Conservation (phyloP, 2,329 filamentous ascomycete genomes). For the Nigrograna mackinnonii region DNA sequence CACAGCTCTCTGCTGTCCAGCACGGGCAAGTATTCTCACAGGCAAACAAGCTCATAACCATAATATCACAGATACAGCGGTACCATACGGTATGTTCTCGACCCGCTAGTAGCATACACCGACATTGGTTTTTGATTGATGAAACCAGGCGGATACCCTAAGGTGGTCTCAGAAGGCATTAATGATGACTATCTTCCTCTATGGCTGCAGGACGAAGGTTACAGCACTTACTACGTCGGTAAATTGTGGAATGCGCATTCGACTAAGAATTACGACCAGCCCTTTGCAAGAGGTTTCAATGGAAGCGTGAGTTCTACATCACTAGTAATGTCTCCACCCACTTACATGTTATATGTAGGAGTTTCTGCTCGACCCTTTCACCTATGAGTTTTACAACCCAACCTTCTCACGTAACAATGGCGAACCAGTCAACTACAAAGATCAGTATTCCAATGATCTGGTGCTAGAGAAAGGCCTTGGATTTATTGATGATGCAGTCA, state of each 20-base stretch:
- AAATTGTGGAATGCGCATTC: constrained; percentile 72
- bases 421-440: no score
- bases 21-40: constrained; percentile 65
- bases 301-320: no score
- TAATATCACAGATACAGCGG: constrained; percentile 64
- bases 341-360: no score
- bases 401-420: no score
- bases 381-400: no score
- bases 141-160: constrained; percentile 70
- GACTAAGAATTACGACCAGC: constrained; percentile 55
- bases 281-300: not conserved
- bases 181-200: constrained; percentile 71
- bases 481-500: no score
- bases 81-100: constrained; percentile 61
- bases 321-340: no score
- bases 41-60: constrained; percentile 70
- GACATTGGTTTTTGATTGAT: no score
- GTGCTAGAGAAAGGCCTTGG: no score
- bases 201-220: constrained; percentile 71
- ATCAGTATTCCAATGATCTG: no score
- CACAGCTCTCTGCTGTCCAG: constrained; percentile 67
- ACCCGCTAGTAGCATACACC: no score
- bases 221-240: constrained; percentile 74
- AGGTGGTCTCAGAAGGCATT: constrained; percentile 66
- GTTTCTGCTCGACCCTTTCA: no score